Percentiles rank a stretch among this genome's conserved stretches.
Conservation (phyloP, 768 basidiomycete species). For the Ramaria rubella region DNA sequence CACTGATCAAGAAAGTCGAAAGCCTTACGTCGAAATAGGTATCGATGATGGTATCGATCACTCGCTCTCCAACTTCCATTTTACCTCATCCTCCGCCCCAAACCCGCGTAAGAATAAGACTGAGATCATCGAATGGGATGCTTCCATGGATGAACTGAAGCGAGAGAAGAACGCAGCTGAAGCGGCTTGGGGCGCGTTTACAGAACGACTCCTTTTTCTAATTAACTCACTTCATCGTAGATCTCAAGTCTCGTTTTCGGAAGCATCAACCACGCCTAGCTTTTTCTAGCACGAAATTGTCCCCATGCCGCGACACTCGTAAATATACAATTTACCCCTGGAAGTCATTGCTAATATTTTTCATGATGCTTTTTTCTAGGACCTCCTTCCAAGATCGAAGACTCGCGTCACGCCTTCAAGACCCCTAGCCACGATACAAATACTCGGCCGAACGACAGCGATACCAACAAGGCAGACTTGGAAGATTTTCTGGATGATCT, state of each 20-base stretch:
- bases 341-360: too few species aligned
- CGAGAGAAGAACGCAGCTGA: constrained; percentile 70
- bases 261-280: constrained; percentile 5
- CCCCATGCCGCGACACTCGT: neutral
- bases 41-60: constrained; percentile 55
- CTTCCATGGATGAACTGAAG: constrained; percentile 54
- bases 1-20: neutral
- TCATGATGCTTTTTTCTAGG: too few species aligned
- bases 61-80: constrained; percentile 49
- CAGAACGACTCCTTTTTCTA: neutral
- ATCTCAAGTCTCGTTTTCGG: constrained; percentile 52
- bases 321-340: too few species aligned
- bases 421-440: too few species aligned
- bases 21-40: constrained; percentile 21
- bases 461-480: too few species aligned
- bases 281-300: constrained; percentile 18
- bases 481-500: too few species aligned
- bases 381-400: too few species aligned
- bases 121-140: constrained; percentile 62
- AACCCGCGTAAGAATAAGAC: constrained; percentile 52
- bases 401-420: too few species aligned
- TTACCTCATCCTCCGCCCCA: constrained; percentile 19
- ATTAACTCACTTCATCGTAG: constrained; percentile 25
- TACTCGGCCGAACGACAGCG: too few species aligned
- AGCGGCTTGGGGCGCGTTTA: constrained; percentile 57